These are phyloP conservation scores for Penicillium olsonii DNA, from an alignment of 2,329 filamentous ascomycete genomes.

Conservation along the genomic window DNA sequence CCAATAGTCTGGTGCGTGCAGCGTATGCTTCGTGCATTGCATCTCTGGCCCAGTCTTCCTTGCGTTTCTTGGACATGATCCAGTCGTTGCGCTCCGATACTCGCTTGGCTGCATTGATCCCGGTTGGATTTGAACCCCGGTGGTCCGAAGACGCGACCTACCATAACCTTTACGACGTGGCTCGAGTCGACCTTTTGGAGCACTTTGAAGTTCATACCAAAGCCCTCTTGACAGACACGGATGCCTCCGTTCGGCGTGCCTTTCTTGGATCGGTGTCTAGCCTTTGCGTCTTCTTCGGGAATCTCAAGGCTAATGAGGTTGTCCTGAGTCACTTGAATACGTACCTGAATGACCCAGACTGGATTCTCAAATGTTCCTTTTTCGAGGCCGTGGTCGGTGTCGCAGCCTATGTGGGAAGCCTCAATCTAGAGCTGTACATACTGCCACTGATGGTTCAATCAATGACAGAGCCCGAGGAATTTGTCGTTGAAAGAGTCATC, in stretches of 20 bases:
- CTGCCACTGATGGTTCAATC: constrained; percentile 94
- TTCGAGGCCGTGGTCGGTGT: constrained; percentile 95
- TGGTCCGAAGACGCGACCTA: constrained; percentile 69
- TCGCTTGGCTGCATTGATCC: constrained; percentile 73
- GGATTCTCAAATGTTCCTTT: constrained; percentile 94
- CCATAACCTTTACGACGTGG: constrained; percentile 82
- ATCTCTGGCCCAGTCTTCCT: constrained; percentile 81
- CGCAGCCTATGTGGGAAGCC: constrained; percentile 83
- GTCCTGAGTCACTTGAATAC: constrained; percentile 94
- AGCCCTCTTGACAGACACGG: constrained; percentile 79
- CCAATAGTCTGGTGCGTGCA: constrained; percentile 74
- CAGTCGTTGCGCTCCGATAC: constrained; percentile 84
- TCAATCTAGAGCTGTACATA: constrained; percentile 90
- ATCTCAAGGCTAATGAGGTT: constrained; percentile 90
- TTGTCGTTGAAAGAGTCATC: constrained; percentile 87
- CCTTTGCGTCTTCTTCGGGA: constrained; percentile 92
- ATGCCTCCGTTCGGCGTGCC: constrained; percentile 82
- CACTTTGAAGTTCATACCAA: constrained; percentile 89
- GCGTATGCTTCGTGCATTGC: constrained; percentile 93
- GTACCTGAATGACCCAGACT: constrained; percentile 93
- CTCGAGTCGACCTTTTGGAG: constrained; percentile 77
- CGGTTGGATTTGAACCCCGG: constrained; percentile 72
- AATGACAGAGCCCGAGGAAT: constrained; percentile 87
- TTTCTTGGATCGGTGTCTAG: constrained; percentile 90
- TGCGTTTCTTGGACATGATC: constrained; percentile 85